A percentile compares a stretch with the other conserved stretches of the same genome.
These are phyloP conservation scores for Hydnomerulius pinastri DNA, from an alignment of 768 basidiomycete species.

Conservation along the genomic window DNA sequence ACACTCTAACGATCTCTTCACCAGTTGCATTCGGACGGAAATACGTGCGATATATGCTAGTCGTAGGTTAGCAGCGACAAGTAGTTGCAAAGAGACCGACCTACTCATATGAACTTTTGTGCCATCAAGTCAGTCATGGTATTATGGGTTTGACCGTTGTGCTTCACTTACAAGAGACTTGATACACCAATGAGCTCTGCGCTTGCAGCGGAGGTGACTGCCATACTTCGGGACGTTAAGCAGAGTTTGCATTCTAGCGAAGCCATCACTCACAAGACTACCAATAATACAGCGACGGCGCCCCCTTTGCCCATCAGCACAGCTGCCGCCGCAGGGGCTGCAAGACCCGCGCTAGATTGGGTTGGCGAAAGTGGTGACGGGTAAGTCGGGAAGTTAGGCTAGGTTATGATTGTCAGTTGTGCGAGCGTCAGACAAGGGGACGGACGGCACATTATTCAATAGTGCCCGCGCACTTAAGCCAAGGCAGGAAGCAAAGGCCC, in stretches of 20 bases:
- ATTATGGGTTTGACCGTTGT: background rate
- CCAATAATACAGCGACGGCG: constrained; percentile 44
- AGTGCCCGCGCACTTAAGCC: constrained; percentile 45
- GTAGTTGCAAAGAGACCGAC: constrained; percentile 10
- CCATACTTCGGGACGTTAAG: constrained; percentile 35
- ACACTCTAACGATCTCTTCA: constrained; percentile 40
- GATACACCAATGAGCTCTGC: constrained; percentile 49
- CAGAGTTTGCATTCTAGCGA: background rate
- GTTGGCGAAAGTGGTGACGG: constrained; percentile 41
- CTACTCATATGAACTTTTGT: constrained; percentile 47
- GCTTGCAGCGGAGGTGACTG: constrained; percentile 48
- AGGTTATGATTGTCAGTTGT: background rate
- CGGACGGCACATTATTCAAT: constrained; percentile 28
- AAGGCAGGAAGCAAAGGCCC: constrained; percentile 49
- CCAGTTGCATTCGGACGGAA: constrained; percentile 38
- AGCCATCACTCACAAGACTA: constrained; percentile 36
- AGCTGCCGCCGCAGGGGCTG: constrained; percentile 47
- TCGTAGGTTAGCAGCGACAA: background rate
- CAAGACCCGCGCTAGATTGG: constrained; percentile 45
- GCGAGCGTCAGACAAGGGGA: background rate
- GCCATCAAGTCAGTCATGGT: background rate
- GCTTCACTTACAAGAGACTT: constrained; percentile 41
- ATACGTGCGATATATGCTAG: constrained; percentile 41
- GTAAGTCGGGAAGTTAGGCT: constrained; percentile 58
- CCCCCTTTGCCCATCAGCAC: constrained; percentile 49